Evolutionary conservation across 306 rosid genomes (phyloP).

Genomic region (Macrotyloma uniflorum): DNA sequence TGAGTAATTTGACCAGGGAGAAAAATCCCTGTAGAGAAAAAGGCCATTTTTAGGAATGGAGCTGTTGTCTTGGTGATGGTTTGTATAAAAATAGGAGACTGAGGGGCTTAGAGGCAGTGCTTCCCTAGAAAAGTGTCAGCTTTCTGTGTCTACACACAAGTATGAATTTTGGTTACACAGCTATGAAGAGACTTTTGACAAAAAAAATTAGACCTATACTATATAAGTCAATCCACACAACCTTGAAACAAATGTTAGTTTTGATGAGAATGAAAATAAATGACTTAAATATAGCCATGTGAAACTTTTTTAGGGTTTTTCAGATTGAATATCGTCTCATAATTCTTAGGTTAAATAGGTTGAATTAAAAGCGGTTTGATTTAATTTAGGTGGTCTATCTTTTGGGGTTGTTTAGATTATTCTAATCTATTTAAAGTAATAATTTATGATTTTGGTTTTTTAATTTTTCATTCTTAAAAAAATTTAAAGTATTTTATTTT

Average conservation of each 20-base stretch:
- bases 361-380: too few species aligned
- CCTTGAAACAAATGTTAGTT: conserved; percentile 10
- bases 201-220: conserved; percentile 29
- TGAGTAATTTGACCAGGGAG: conserved; percentile 23
- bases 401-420: too few species aligned
- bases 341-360: too few species aligned
- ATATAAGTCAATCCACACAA: conserved; percentile 16
- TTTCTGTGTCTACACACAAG: conserved; percentile 26
- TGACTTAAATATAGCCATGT: too few species aligned
- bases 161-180: conserved; percentile 34
- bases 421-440: too few species aligned
- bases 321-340: too few species aligned
- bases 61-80: conserved; percentile 18
- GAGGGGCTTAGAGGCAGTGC: conserved; percentile 22
- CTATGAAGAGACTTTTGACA: conserved; percentile 32
- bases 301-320: too few species aligned
- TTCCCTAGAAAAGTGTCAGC: conserved; percentile 40
- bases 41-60: conserved; percentile 30
- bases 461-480: neutral
- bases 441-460: neutral
- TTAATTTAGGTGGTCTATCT: too few species aligned
- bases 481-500: too few species aligned
- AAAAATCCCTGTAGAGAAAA: conserved; percentile 24
- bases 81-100: conserved; percentile 43
- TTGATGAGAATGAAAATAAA: neutral